Evolutionary conservation across 345 rosid species (phyloP).

Genomic region (Atalantia buxifolia): DNA sequence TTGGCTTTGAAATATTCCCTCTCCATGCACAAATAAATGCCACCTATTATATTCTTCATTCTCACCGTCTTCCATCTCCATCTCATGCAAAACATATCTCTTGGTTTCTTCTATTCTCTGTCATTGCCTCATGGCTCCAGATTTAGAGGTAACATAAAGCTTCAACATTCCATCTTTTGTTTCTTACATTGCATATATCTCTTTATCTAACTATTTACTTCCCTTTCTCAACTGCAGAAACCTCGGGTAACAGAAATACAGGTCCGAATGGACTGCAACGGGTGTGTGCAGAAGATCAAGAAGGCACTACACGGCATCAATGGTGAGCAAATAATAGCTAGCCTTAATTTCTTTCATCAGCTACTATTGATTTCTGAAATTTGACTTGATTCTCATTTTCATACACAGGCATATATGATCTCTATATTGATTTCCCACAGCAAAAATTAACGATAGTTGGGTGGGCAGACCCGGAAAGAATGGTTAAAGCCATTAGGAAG

Average conservation of each 20-base stretch:
- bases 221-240: slow-evolving; percentile 32
- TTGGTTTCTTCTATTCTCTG: slow-evolving; percentile 19
- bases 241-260: slow-evolving; percentile 59
- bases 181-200: not conserved
- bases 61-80: slow-evolving; percentile 24
- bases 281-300: slow-evolving; percentile 78
- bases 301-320: slow-evolving; percentile 56
- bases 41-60: slow-evolving; percentile 41
- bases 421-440: slow-evolving; percentile 51
- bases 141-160: slow-evolving; percentile 36
- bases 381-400: not conserved
- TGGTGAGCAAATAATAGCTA: slow-evolving; percentile 32
- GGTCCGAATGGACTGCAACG: slow-evolving; percentile 80
- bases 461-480: slow-evolving; percentile 68
- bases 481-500: slow-evolving; percentile 60
- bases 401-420: slow-evolving; percentile 54
- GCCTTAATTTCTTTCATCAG: not conserved
- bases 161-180: not conserved
- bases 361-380: not conserved
- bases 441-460: slow-evolving; percentile 66
- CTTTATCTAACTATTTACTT: slow-evolving; percentile 6
- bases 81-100: slow-evolving; percentile 10
- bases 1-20: slow-evolving; percentile 55
- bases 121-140: slow-evolving; percentile 40
- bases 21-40: slow-evolving; percentile 34